Evolutionary conservation across 768 basidiomycete genomes (phyloP).

Genomic region (Piloderma croceum): DNA sequence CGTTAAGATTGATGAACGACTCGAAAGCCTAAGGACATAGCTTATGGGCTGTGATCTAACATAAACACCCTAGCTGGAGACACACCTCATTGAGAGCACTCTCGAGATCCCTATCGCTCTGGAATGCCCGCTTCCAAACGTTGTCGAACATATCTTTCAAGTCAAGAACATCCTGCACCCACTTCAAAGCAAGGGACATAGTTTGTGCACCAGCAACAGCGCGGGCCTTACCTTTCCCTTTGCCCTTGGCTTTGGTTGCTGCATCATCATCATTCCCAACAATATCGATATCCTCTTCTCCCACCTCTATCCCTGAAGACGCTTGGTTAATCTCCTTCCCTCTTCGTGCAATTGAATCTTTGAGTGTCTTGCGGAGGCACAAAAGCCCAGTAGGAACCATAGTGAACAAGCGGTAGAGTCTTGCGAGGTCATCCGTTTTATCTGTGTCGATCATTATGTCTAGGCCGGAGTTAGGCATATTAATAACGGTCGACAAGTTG

Average conservation of each 20-base stretch:
- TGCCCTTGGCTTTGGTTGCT: constrained; percentile 43
- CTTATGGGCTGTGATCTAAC: too few relatives aligned
- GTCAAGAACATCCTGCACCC: constrained; percentile 89
- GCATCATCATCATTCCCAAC: constrained; percentile 6
- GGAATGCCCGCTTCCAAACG: constrained; percentile 68
- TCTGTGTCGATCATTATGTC: constrained; percentile 82
- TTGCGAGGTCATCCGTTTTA: constrained; percentile 67
- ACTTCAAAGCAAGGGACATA: constrained; percentile 65
- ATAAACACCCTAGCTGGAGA: too few relatives aligned
- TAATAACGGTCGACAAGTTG: constrained; percentile 70
- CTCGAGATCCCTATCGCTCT: constrained; percentile 70
- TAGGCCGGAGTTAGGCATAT: constrained; percentile 79
- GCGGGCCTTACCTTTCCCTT: constrained; percentile 45
- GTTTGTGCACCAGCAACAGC: constrained; percentile 40
- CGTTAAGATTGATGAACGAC: constrained; percentile 83
- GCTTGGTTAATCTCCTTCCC: constrained; percentile 76
- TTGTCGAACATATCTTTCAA: constrained; percentile 89
- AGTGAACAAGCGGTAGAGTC: constrained; percentile 72
- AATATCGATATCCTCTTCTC: constrained; percentile 23
- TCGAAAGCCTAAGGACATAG: constrained; percentile 72
- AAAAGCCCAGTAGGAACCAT: constrained; percentile 63
- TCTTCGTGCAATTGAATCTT: constrained; percentile 63
- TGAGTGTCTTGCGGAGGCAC: constrained; percentile 59
- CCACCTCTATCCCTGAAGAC: constrained; percentile 39
- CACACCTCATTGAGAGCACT: constrained; percentile 79